These are phyloP conservation scores for Byssothecium circinans DNA, from an alignment of 2,329 filamentous ascomycete species.

Conservation along the genomic window DNA sequence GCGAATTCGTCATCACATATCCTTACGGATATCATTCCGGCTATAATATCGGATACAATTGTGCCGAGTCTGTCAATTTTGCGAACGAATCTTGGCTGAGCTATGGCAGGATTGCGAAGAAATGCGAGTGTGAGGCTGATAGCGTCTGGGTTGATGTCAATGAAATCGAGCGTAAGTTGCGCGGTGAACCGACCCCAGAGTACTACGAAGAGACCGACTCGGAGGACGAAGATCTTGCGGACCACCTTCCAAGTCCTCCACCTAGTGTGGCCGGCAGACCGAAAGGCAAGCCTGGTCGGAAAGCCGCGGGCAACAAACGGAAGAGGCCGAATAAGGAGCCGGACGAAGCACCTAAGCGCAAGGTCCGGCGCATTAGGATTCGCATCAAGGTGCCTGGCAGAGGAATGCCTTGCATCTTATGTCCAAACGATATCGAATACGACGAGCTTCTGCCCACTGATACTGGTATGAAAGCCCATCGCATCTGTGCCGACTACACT, in stretches of 20 bases:
- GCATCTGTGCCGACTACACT: conserved; percentile 85
- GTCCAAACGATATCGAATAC: conserved; percentile 83
- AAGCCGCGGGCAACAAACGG: conserved; percentile 65
- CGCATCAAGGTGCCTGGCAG: conserved; percentile 70
- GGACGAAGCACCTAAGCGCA: conserved; percentile 56
- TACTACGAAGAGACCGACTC: conserved; percentile 80
- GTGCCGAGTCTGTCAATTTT: conserved; percentile 98
- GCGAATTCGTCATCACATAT: conserved; percentile 97
- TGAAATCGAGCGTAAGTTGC: conserved; percentile 90
- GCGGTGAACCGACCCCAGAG: conserved; percentile 78
- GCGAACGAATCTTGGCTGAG: conserved; percentile 93
- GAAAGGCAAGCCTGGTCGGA: conserved; percentile 68
- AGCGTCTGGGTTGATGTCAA: conserved; percentile 98
- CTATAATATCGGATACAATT: conserved; percentile 98
- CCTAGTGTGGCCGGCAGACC: conserved; percentile 71
- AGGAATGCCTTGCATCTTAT: conserved; percentile 85
- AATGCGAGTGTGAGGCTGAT: conserved; percentile 94
- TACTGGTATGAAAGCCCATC: conserved; percentile 83
- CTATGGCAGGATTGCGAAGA: conserved; percentile 93
- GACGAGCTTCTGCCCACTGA: conserved; percentile 85
- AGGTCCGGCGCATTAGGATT: conserved; percentile 74
- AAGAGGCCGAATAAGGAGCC: conserved; percentile 50
- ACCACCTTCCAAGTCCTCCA: conserved; percentile 75
- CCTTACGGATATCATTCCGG: conserved; percentile 98
- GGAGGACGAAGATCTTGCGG: conserved; percentile 60